Percentiles rank a stretch among this genome's conserved stretches.
Conservation (phyloP, 805 yeast genomes). For the Suhomyces tanzawaensis region DNA sequence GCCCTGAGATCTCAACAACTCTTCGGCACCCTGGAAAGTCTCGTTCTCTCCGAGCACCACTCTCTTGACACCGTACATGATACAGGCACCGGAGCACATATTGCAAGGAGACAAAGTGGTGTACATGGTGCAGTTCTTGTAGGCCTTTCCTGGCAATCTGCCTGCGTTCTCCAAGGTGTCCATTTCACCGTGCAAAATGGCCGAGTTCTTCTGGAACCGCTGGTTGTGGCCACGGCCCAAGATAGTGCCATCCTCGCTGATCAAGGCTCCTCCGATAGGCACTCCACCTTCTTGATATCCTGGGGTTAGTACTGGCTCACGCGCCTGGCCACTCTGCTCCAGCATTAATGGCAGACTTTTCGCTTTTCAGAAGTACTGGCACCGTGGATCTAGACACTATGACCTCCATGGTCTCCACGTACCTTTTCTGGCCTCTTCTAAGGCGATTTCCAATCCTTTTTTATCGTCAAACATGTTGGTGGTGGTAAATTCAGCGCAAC, state of each 20-base stretch:
- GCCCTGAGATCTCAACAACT: slow-evolving; percentile 62
- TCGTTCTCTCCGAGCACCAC: slow-evolving; percentile 87
- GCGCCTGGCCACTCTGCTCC: no score
- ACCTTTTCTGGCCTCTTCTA: slow-evolving; percentile 68
- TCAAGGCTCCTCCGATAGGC: slow-evolving; percentile 79
- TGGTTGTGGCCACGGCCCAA: slow-evolving; percentile 88
- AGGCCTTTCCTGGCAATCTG: slow-evolving; percentile 72
- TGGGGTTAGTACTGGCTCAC: no score
- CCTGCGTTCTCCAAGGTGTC: slow-evolving; percentile 89
- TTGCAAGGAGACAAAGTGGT: slow-evolving; percentile 91
- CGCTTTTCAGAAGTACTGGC: no score
- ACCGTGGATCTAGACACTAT: no score
- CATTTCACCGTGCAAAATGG: slow-evolving; percentile 91
- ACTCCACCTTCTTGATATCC: slow-evolving; percentile 85
- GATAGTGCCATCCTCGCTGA: slow-evolving; percentile 72
- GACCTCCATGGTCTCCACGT: slow-evolving; percentile 17
- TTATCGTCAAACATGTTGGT: slow-evolving; percentile 45
- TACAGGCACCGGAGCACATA: slow-evolving; percentile 93
- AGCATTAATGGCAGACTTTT: no score
- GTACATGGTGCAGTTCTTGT: slow-evolving; percentile 85
- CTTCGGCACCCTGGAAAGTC: slow-evolving; percentile 83
- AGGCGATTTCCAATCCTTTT: slow-evolving; percentile 65
- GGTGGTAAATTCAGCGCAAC: no score
- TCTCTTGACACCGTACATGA: slow-evolving; percentile 83
- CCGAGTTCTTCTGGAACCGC: slow-evolving; percentile 80